Evolutionary conservation across 2,329 filamentous ascomycete genomes (phyloP).

Genomic region (Claviceps spartinae): DNA sequence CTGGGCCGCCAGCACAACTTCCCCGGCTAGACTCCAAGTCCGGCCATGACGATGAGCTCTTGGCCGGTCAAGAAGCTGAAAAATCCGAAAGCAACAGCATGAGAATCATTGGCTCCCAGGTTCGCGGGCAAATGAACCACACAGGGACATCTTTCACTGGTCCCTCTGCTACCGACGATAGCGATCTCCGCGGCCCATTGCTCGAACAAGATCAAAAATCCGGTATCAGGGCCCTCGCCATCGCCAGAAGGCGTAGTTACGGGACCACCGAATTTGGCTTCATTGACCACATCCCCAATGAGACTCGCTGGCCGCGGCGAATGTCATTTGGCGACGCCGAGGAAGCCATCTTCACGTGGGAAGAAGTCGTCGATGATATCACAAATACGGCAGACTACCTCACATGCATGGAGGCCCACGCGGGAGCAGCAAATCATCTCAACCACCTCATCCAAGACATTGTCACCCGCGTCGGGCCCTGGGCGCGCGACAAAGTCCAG

Average conservation of each 20-base stretch:
- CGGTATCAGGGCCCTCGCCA: slow-evolving; percentile 29
- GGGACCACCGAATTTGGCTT: slow-evolving; percentile 20
- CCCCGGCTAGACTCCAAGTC: slow-evolving; percentile 11
- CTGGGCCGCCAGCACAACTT: slow-evolving; percentile 16
- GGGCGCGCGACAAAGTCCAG: slow-evolving; percentile 45
- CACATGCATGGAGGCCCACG: slow-evolving; percentile 19
- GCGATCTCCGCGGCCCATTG: slow-evolving; percentile 42
- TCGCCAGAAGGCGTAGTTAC: slow-evolving; percentile 51
- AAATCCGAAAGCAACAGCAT: slow-evolving; percentile 12
- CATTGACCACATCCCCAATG: slow-evolving; percentile 26
- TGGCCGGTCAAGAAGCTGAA: slow-evolving; percentile 13
- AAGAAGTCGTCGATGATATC: slow-evolving; percentile 33
- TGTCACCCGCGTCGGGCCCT: slow-evolving; percentile 40
- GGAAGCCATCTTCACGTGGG: slow-evolving; percentile 59
- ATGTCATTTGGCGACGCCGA: slow-evolving; percentile 65
- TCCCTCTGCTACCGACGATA: slow-evolving; percentile 45
- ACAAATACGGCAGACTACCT: slow-evolving; percentile 17
- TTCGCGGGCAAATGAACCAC: slow-evolving; percentile 27
- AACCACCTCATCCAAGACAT: slow-evolving; percentile 39
- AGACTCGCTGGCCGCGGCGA: slow-evolving; percentile 54
- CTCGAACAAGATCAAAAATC: slow-evolving; percentile 33
- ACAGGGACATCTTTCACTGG: slow-evolving; percentile 37
- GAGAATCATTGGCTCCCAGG: slow-evolving; percentile 24
- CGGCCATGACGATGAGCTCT: slow-evolving; percentile 14
- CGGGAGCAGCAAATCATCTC: slow-evolving; percentile 43